Evolutionary conservation across 768 basidiomycete genomes (phyloP), one percentile per base, ranked within the genome.

Genomic region (Gautieria morchelliformis): DNA sequence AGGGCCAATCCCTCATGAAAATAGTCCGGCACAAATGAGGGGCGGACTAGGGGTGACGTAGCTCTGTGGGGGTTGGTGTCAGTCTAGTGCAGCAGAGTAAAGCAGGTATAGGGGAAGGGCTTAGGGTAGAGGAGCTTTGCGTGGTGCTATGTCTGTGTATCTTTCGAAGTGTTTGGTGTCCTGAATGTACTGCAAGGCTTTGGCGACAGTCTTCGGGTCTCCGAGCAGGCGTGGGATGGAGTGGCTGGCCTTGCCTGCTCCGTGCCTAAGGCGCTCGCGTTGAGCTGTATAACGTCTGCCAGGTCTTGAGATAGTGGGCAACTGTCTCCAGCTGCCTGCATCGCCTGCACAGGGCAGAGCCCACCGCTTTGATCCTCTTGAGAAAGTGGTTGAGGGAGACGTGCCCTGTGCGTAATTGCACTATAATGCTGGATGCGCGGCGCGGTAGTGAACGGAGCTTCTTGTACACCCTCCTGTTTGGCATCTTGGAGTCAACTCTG

Each of bases 321-420:
- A 59, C 57, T 12, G 61, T 59, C 20, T 63, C 62, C 14, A 20
- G 37, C 4, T 27, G 33, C 11, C 48, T 19, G 50, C 62, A 63
- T 27, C 11, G 4, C 5, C 42, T 15, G 47, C 62, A 63, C 3
- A 27, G 12, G 3, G 50, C 58, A 1, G 61, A 53, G 3, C 49
- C 30, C 8, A 47, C 51, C 14, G 33, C 55, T 10, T 37, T 20
- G 22, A 58, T 44, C 11, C 58, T 30, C 27, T 24, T 15, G 9
- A 63, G 61, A 37, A 56, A 63, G 30, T 42, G 15, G 24, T 53
- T 53, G 10, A 63, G 58, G 5, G 52, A 52, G 1, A 59, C 45
- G 53, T 63, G 62, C 9, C 58, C 61, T 10, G 61, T 44, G 3
- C 61, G 41, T 1, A 63, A 60, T 32, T 63, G 62, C 4, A 44